Base-by-base conservation (phyloP, 2,329 filamentous ascomycete species). In the Alternaria hordeiaustralica region DNA sequence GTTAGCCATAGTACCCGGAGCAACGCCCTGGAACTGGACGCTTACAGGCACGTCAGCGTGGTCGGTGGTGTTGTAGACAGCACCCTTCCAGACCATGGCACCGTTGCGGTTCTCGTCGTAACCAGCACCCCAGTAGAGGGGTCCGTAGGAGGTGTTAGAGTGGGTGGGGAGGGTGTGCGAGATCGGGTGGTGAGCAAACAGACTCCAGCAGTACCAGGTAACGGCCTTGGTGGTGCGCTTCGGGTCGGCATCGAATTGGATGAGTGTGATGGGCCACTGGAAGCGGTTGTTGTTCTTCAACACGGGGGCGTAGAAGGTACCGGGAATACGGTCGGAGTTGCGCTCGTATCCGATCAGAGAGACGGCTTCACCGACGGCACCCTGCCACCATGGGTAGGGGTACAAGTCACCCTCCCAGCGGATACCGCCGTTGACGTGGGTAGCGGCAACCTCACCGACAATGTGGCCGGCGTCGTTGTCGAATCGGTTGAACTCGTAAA, bases 271-370 rank as follows among this genome's bases (percentile, higher is more conserved):
- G 13, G 73, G 64, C 78, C 78, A 80, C 57, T 80, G 71, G 63
- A 71, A 78, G 15, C 71, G 68, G 64, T 80, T 77, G 58, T 75
- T 68, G 64, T 80, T 79, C 60, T 78, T 75, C 21, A 80, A 41
- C 1, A 78, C 68, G 0, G 78, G 77, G 1, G 77, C 76, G 58
- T 77, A 75, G 55, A 71, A 73, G 1, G 85, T 83, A 7, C 86
- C 86, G 3, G 84, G 83, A 47, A 90, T 83, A 20, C 84, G 83
- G 68, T 90, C 87, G 4, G 84, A 83, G 77, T 91, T 91, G 60
- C 89, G 84, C 82, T 92, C 89, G 28, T 87, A 87, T 18, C 88
- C 87, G 65, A 91, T 83, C 15, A 91, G 81, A 59, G 86, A 89
- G n/a, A 92, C 83, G 23, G 88, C 89, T 74, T 92, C 89, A 13